phyloP scores from a whole-genome alignment of 225 moss, liverwort and hornwort genomes.

The Marchantia polymorpha region DNA sequence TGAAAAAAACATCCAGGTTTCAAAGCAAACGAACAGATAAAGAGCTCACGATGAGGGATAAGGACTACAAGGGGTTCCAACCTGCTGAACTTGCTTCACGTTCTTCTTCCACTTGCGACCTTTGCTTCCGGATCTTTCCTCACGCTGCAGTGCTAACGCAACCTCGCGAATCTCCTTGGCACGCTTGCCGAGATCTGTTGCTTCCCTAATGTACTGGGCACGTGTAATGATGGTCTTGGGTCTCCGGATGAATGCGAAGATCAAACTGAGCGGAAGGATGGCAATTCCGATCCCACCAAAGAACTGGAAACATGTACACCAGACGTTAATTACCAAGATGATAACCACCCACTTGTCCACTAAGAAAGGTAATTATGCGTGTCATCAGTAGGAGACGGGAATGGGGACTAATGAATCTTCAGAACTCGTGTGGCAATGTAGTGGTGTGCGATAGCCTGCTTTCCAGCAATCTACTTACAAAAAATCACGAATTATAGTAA shows the following conservation, averaged over 20 bases:
- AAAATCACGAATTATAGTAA: too few species aligned
- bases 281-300: constrained; percentile 92
- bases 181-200: constrained; percentile 80
- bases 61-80: constrained; percentile 18
- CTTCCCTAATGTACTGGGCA: constrained; percentile 80
- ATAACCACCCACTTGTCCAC: too few species aligned
- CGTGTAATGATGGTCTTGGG: constrained; percentile 78
- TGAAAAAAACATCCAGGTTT: too few species aligned
- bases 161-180: constrained; percentile 88
- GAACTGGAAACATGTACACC: constrained; percentile 45
- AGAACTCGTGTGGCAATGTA: too few species aligned
- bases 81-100: constrained; percentile 85
- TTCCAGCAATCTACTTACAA: too few species aligned
- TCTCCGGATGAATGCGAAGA: constrained; percentile 71
- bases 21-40: neutral
- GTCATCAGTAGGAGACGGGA: too few species aligned
- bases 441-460: too few species aligned
- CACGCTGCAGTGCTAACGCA: constrained; percentile 74
- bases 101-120: constrained; percentile 97
- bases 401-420: too few species aligned
- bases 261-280: constrained; percentile 71
- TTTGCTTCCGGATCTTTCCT: constrained; percentile 80
- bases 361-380: too few species aligned
- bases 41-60: neutral
- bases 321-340: neutral